Base-by-base conservation (phyloP, 2,329 filamentous ascomycete genomes). In the Shiraia sp. region DNA sequence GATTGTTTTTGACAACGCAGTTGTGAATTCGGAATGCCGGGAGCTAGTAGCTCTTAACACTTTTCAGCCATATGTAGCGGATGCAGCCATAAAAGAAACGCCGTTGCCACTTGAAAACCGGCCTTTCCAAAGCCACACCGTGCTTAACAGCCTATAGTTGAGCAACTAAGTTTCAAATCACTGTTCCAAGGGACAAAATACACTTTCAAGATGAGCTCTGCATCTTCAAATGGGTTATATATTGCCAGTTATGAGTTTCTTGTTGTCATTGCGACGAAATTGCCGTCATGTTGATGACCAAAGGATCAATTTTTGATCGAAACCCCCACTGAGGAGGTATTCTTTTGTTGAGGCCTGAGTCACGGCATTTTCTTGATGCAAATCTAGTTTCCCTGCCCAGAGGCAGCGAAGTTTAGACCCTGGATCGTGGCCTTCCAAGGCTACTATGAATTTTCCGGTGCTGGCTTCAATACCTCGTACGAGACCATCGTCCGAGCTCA, bases 401-500 rank as follows among this genome's bases (percentile, higher is more conserved):
- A 83, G 67, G 57, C 78, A 80, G 22, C 81, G 65, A 16, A 85
- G 74, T 57, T 84, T 85, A 37, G 70, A 78, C 9, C 79, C 80
- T 15, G 71, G 61, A 40, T 81, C 79, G 63, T 84, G 81, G 2
- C 75, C 79, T 35, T 70, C 73, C 40, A 86, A 60, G 24, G 66
- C 72, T 15, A 69, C 65, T 17, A 78, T 63, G 2, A 84, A 66
- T 61, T 81, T 85, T 6, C 82, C 82, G 2, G 75, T 82, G 40
- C 66, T 76, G 3, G 74, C 71, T 59, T 85, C 82, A 6, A 86
- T 68, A 1, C 82, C 82, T 33, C 82, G 71, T 19, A 86, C 72
- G 6, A 79, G 70, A 0, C 83, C 82, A 59, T 86, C 83, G 53
- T 86, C 82, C 3, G 80, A 79, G 65, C 82, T 85, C 10, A 85